These are phyloP conservation scores for Elaeis oleifera DNA, from an alignment of 202 grass and related monocot species.

Conservation along the genomic window DNA sequence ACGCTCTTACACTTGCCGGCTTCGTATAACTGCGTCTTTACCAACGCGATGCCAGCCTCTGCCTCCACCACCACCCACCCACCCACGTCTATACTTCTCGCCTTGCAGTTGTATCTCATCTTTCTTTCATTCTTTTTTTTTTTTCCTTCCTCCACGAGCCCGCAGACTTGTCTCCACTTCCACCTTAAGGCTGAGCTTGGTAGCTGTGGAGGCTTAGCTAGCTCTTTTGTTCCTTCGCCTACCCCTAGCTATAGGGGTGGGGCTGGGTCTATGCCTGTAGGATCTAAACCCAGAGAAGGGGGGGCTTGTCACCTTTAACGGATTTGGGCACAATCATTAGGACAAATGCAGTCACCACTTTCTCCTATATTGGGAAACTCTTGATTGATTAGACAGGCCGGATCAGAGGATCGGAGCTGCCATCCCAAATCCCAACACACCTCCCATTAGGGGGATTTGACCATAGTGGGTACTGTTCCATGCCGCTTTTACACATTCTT, in stretches of 20 bases:
- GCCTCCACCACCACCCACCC: constrained; percentile 13
- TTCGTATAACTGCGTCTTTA: constrained; percentile 31
- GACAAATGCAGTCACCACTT: constrained; percentile 59
- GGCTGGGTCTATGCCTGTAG: constrained; percentile 7
- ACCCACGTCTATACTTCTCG: background rate
- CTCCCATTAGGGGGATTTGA: background rate
- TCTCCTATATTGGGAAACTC: constrained; percentile 62
- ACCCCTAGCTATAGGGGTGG: constrained; percentile 10
- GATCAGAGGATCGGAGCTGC: constrained; percentile 13
- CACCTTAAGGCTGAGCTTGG: no score
- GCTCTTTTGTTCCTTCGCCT: constrained; percentile 21
- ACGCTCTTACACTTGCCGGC: constrained; percentile 31
- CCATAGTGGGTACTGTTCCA: background rate
- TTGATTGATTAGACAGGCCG: constrained; percentile 35
- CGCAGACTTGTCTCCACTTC: no score
- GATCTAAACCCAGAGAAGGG: constrained; percentile 9
- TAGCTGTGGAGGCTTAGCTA: no score
- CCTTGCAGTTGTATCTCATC: no score
- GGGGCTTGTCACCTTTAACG: constrained; percentile 42
- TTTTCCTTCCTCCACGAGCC: no score
- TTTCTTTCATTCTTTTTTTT: no score
- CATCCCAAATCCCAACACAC: constrained; percentile 26
- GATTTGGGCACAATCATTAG: constrained; percentile 95
- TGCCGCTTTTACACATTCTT: no score
- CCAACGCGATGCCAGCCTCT: background rate